Conservation (phyloP, 2,329 filamentous ascomycete genomes). For the Tolypocladium capitatum region DNA sequence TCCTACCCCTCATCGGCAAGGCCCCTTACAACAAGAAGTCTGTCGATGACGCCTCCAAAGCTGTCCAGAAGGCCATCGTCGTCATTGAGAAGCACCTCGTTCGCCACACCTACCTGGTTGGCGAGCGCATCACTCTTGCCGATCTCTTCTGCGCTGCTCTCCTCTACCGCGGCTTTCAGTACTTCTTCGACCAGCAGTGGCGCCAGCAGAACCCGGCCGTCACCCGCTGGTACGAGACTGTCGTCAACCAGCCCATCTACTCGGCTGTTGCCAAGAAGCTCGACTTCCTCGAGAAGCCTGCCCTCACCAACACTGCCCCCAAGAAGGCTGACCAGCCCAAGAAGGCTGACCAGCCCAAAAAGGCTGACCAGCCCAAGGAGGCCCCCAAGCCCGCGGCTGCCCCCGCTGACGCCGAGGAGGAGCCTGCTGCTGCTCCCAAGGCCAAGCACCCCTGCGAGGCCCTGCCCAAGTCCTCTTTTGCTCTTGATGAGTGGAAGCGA, state of each 20-base stretch:
- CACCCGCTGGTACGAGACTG: constrained; percentile 87
- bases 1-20: constrained; percentile 70
- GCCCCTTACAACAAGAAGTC: constrained; percentile 96
- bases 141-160: constrained; percentile 76
- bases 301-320: constrained; percentile 55
- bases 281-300: constrained; percentile 70
- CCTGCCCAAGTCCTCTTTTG: constrained; percentile 65
- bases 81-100: constrained; percentile 79
- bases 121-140: constrained; percentile 93
- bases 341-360: constrained; percentile 53
- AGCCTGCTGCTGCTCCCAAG: constrained; percentile 56
- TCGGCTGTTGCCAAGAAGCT: constrained; percentile 63
- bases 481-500: constrained; percentile 96
- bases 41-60: constrained; percentile 68
- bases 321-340: constrained; percentile 61
- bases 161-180: constrained; percentile 79
- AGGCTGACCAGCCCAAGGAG: constrained; percentile 56
- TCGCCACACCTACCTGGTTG: constrained; percentile 91
- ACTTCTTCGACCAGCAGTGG: constrained; percentile 86
- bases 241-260: constrained; percentile 88
- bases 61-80: constrained; percentile 50
- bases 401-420: constrained; percentile 18
- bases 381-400: constrained; percentile 47
- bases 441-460: constrained; percentile 90
- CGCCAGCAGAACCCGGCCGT: constrained; percentile 71